Base-by-base conservation (phyloP, 2,329 filamentous ascomycete genomes). In the Alternaria tenuissima region DNA sequence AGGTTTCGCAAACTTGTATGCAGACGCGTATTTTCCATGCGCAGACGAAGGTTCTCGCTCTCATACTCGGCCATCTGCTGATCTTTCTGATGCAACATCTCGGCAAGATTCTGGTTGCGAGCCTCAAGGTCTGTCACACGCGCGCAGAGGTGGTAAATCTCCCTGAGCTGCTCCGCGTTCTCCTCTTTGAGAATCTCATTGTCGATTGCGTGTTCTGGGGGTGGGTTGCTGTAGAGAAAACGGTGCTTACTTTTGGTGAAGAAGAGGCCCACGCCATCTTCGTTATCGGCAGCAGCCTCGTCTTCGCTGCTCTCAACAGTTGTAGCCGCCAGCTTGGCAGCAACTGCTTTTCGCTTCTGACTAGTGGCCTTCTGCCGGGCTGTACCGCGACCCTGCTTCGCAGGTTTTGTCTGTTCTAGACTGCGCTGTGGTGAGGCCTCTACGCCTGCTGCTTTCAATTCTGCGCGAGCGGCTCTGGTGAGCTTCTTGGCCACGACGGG, bases 191-290 rank as follows among this genome's bases (percentile, higher is more conserved):
- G 32, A 6, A 46, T 22, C 22, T 55, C 49, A 16, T 22, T 51
- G 34, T 51, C 32, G 41, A 52, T 51, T 12, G 32, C 43, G 3
- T 32, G 14, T 26, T 42, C 46, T 55, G 42, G 20, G 26, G 46
- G 16, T 24, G 32, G 30, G 38, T 24, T 36, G 7, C 14, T 42
- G 28, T 63, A 38, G 48, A 56, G 61, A 62, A 28, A 24, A 34
- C 28, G 36, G 30, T 38, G 55, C 69, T 64, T 60, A 71, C 69
- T 64, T 48, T 67, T 57, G 5, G 64, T 59, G 49, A 69, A 72
- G 61, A 71, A 72, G 28, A 66, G 46, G 18, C 65, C 64, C 30
- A 51, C 20, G 43, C 55, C 57, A 14, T 70, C 63, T n/a, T 66
- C 64, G 7, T 60, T 54, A n/a, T 65, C 55, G 30, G 20, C 61